Conservation (phyloP, 441 rosid genomes). For the Jatropha podagrica region DNA sequence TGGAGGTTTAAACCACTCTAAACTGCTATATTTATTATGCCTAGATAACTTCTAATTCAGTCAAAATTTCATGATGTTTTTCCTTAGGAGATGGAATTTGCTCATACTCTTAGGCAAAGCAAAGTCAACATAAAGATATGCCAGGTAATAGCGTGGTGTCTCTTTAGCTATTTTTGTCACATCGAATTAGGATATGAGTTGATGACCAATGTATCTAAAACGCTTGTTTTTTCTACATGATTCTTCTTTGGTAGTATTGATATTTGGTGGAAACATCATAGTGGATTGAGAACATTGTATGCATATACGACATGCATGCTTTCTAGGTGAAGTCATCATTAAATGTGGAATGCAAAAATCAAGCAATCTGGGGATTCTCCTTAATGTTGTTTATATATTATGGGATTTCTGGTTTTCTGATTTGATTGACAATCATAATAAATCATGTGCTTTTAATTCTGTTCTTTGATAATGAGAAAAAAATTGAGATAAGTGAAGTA, state of each 20-base stretch:
- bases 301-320: neutral
- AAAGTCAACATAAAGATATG: slow-evolving; percentile 91
- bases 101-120: slow-evolving; percentile 83
- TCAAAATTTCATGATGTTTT: slow-evolving; percentile 8
- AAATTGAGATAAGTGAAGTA: neutral
- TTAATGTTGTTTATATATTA: neutral
- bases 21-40: slow-evolving; percentile 2
- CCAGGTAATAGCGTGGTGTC: slow-evolving; percentile 50
- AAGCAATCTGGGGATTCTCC: neutral
- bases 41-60: neutral
- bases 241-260: neutral
- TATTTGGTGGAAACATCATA: neutral
- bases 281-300: neutral
- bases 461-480: neutral
- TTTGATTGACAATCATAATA: neutral
- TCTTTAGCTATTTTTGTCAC: neutral
- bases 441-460: no score
- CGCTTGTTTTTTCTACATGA: neutral
- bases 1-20: slow-evolving; percentile 57
- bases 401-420: neutral
- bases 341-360: neutral
- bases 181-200: neutral
- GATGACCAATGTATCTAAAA: neutral
- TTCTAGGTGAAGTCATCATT: neutral
- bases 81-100: slow-evolving; percentile 93